phyloP scores from a whole-genome alignment of 164 flowering plant genomes.

The Umbellularia californica region DNA sequence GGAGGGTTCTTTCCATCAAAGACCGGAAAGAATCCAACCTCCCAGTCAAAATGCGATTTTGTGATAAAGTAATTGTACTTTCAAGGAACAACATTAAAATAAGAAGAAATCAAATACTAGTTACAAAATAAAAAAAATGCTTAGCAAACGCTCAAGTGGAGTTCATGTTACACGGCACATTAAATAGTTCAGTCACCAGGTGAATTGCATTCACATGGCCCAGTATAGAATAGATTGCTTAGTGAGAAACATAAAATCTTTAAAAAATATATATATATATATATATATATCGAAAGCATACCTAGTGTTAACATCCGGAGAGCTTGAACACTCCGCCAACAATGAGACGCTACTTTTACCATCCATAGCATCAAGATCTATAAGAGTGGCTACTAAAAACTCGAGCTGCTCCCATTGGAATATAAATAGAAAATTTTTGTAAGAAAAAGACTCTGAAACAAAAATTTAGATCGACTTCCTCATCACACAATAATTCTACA shows the following conservation, averaged over 20 bases:
- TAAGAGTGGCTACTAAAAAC: constrained; percentile 74
- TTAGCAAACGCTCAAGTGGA: not conserved
- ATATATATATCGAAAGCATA: constrained; percentile 13
- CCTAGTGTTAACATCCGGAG: constrained; percentile 93
- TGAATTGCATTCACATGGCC: not conserved
- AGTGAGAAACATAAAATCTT: no score
- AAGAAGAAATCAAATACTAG: not conserved
- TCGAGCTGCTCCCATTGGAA: constrained; percentile 59
- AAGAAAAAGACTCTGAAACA: not conserved
- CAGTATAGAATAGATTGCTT: not conserved
- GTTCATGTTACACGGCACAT: not conserved
- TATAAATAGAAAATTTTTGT: constrained; percentile 13
- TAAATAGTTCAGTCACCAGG: not conserved
- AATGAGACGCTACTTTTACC: constrained; percentile 89
- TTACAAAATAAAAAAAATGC: not conserved
- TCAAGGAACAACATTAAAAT: no score
- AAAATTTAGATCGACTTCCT: not conserved
- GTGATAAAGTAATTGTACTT: no score
- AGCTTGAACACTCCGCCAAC: constrained; percentile 87
- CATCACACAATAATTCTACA: not conserved
- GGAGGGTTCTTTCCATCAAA: no score
- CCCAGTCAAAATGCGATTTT: no score
- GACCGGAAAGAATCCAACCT: no score
- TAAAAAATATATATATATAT: no score
- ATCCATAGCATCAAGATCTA: constrained; percentile 99